phyloP scores from a whole-genome alignment of 331 rosid genomes.

The Cucumis variabilis region DNA sequence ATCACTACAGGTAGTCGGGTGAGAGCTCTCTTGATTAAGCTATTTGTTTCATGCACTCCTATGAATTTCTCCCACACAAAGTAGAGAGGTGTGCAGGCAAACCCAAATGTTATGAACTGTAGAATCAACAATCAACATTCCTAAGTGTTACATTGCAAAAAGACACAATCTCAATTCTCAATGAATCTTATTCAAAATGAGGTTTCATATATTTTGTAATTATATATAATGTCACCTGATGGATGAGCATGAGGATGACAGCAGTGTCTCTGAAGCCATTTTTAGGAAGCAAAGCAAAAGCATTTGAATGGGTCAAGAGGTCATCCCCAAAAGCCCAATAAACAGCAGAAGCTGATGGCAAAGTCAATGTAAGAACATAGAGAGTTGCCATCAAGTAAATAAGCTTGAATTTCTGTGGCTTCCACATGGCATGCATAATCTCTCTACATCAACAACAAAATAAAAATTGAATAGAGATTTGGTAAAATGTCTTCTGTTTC shows the following conservation, averaged over 20 bases:
- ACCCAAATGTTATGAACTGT: constrained; percentile 98
- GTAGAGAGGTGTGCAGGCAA: constrained; percentile 98
- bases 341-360: constrained; percentile 95
- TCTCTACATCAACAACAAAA: constrained; percentile 54
- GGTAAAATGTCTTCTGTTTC: neutral
- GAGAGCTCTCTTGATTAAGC: constrained; percentile 79
- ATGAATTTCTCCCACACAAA: constrained; percentile 98
- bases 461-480: constrained; percentile 11
- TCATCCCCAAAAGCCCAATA: constrained; percentile 97
- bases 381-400: constrained; percentile 91
- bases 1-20: constrained; percentile 90
- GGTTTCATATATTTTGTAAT: neutral
- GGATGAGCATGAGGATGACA: constrained; percentile 95
- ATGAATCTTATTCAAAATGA: constrained; percentile 8
- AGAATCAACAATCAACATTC: neutral
- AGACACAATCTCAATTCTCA: neutral
- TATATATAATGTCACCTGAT: constrained; percentile 62
- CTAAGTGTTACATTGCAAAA: neutral
- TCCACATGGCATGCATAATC: constrained; percentile 99
- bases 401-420: constrained; percentile 93
- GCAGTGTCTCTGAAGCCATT: constrained; percentile 82
- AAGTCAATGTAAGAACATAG: constrained; percentile 85
- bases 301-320: constrained; percentile 93
- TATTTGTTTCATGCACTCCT: constrained; percentile 85
- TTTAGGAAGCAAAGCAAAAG: constrained; percentile 84